Evolutionary conservation across 2,329 filamentous ascomycete species (phyloP).

Genomic region (Epichloe bromicola): DNA sequence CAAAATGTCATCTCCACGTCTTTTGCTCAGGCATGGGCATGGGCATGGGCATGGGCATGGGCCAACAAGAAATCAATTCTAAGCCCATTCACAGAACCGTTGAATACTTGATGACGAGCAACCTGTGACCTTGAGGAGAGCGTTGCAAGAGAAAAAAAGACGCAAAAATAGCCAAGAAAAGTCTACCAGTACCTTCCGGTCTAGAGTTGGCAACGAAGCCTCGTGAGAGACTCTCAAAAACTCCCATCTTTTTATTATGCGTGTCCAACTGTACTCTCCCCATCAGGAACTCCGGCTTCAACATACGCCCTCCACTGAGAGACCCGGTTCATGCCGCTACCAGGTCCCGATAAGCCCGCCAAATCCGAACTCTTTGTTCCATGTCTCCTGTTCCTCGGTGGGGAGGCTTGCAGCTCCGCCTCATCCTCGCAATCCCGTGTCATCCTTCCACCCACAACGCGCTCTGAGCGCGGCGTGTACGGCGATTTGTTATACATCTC

Average conservation of each 20-base stretch:
- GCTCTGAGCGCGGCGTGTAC: constrained; percentile 17
- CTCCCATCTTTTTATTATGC: not conserved
- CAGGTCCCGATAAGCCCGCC: constrained; percentile 32
- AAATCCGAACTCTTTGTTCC: constrained; percentile 29
- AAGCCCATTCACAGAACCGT: too few relatives aligned
- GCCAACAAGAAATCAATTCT: too few relatives aligned
- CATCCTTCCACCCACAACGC: constrained; percentile 15
- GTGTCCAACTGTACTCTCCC: constrained; percentile 11
- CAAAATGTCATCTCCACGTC: too few relatives aligned
- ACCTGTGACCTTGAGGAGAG: not conserved
- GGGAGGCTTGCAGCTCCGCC: constrained; percentile 13
- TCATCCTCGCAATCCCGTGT: constrained; percentile 21
- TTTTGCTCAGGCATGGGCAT: too few relatives aligned
- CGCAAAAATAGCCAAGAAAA: too few relatives aligned
- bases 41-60: too few relatives aligned
- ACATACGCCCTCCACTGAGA: constrained; percentile 36
- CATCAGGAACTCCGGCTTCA: constrained; percentile 27
- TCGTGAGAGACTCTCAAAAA: not conserved
- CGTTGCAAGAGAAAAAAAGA: too few relatives aligned
- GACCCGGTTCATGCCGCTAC: constrained; percentile 33
- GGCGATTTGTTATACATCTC: constrained; percentile 19
- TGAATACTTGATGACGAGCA: not conserved
- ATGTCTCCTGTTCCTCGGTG: constrained; percentile 17
- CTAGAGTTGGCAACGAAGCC: not conserved
- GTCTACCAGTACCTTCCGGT: not conserved